Percentiles rank a stretch among this genome's conserved stretches.
Evolutionary conservation across 257 asterid species (phyloP).

Genomic region (Solanum etuberosum): DNA sequence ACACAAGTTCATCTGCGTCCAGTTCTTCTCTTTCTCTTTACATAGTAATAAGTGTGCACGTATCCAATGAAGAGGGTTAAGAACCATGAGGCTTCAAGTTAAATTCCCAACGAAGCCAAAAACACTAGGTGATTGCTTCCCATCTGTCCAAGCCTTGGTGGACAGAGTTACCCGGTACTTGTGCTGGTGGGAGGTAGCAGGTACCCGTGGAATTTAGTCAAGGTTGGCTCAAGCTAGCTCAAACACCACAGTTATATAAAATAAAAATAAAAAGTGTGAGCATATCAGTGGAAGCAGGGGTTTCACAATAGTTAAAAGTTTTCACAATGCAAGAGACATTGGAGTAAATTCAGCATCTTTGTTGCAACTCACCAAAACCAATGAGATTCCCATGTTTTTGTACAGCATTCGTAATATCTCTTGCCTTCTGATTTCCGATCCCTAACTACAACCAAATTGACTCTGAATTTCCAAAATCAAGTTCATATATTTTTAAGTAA

Average conservation of each 20-base stretch:
- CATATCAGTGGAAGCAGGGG: background rate
- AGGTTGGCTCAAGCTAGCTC: background rate
- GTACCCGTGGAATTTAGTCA: background rate
- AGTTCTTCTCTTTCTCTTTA: too few species aligned
- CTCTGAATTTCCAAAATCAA: background rate
- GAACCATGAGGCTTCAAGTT: background rate
- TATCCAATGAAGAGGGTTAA: background rate
- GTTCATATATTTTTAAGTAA: background rate
- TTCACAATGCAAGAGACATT: background rate
- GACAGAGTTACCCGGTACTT: background rate
- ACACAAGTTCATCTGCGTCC: too few species aligned
- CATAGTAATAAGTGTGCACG: too few species aligned
- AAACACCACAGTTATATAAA: background rate
- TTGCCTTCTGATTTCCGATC: slow-evolving; percentile 63
- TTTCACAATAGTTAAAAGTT: background rate
- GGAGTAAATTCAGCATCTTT: background rate
- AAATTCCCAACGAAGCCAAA: background rate
- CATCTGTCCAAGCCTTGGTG: background rate
- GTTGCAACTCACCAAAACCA: slow-evolving; percentile 65
- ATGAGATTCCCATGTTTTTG: slow-evolving; percentile 76
- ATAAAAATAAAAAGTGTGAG: background rate
- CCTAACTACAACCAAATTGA: slow-evolving; percentile 44
- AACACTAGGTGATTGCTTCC: background rate
- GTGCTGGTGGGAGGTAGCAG: background rate
- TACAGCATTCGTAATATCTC: slow-evolving; percentile 34